Evolutionary conservation across 192 early-diverging fungal genomes (phyloP).

Genomic region (Coemansia asiatica): DNA sequence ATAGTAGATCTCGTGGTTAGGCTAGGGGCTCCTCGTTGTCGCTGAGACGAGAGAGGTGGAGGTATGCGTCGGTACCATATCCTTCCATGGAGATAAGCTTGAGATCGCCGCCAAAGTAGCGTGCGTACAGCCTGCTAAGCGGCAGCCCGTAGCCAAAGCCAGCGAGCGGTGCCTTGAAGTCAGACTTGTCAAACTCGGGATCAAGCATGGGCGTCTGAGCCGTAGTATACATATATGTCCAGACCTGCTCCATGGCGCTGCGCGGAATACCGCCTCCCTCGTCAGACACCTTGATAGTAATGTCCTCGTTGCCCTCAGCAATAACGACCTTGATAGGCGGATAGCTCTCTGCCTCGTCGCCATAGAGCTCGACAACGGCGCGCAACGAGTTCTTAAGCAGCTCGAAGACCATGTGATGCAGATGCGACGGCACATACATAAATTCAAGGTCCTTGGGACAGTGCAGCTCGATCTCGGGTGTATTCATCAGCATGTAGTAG

Average conservation of each 20-base stretch:
- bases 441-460: constrained; percentile 81
- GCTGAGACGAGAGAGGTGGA: constrained; percentile 86
- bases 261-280: constrained; percentile 93
- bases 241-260: constrained; percentile 84
- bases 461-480: constrained; percentile 75
- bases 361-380: constrained; percentile 90
- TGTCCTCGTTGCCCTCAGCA: constrained; percentile 85
- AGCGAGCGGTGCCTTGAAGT: constrained; percentile 78
- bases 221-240: constrained; percentile 94
- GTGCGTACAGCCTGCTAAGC: constrained; percentile 80
- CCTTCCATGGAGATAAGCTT: constrained; percentile 94
- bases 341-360: constrained; percentile 79
- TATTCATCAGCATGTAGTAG: constrained; percentile 81
- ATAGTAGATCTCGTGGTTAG: constrained; percentile 22
- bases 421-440: constrained; percentile 93
- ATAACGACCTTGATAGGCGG: constrained; percentile 95
- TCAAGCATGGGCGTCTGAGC: constrained; percentile 71
- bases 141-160: constrained; percentile 96
- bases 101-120: constrained; percentile 96
- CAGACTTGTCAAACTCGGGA: constrained; percentile 69
- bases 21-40: constrained; percentile 87
- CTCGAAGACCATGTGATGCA: constrained; percentile 98
- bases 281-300: constrained; percentile 95
- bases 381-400: constrained; percentile 95
- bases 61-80: constrained; percentile 91